Evolutionary conservation across 1,284 basidiomycete genomes (phyloP).

Genomic region (Heliocybe sulcata): DNA sequence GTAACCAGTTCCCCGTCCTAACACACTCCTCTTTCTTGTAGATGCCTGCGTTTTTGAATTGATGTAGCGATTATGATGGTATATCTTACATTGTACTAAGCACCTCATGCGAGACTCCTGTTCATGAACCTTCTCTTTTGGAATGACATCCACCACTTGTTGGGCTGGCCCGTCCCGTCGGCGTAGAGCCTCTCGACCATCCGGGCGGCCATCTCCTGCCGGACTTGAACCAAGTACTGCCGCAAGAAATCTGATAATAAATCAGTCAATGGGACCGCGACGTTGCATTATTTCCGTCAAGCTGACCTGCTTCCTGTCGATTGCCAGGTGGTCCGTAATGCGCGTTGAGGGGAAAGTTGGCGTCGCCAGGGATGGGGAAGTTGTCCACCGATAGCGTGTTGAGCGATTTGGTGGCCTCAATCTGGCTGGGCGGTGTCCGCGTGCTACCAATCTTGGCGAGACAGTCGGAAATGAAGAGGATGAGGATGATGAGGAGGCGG

Average conservation of each 20-base stretch:
- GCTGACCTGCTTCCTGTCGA: conserved; percentile 79
- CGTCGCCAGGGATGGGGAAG: conserved; percentile 94
- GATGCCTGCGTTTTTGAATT: not conserved
- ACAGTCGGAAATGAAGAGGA: conserved; percentile 98
- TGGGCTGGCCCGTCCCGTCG: conserved; percentile 82
- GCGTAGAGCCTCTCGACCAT: conserved; percentile 87
- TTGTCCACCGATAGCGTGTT: conserved; percentile 90
- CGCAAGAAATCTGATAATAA: conserved; percentile 68
- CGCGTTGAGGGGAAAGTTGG: conserved; percentile 89
- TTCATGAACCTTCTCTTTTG: conserved; percentile 96
- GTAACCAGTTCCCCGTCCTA: not conserved
- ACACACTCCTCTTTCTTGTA: not conserved
- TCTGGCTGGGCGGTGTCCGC: conserved; percentile 61
- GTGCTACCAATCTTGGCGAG: conserved; percentile 78
- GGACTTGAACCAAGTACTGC: conserved; percentile 86
- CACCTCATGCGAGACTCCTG: conserved; percentile 52
- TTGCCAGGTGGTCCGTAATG: conserved; percentile 82
- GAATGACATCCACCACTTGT: conserved; percentile 99
- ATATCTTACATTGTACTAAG: not conserved
- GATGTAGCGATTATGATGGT: not conserved
- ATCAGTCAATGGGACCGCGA: too few species aligned
- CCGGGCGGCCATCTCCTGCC: conserved; percentile 86
- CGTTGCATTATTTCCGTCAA: not conserved
- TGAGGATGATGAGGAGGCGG: conserved; percentile 93
- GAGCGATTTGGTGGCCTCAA: conserved; percentile 85